phyloP scores from a whole-genome alignment of 1,284 basidiomycete species.

The Laetiporus sulphureus region DNA sequence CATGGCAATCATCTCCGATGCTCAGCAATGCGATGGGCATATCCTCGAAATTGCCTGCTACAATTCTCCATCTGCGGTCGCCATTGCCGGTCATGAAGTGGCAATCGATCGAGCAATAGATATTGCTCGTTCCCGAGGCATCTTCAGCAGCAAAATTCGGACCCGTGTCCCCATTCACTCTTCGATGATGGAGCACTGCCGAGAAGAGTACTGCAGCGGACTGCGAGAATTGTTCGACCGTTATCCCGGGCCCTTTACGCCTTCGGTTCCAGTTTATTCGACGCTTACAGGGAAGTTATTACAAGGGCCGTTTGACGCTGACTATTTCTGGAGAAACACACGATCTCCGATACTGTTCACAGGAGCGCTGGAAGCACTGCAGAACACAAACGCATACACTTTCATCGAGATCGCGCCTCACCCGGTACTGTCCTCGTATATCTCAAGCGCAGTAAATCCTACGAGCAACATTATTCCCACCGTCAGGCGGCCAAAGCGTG shows the following conservation, averaged over 20 bases:
- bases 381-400: slow-evolving; percentile 11
- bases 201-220: slow-evolving; percentile 15
- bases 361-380: slow-evolving; percentile 14
- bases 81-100: slow-evolving; percentile 26
- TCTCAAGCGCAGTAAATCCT: slow-evolving; percentile 15
- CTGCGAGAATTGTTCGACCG: slow-evolving; percentile 23
- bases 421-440: slow-evolving; percentile 28
- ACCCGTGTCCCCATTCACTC: slow-evolving; percentile 31
- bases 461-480: neutral
- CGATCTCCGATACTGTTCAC: slow-evolving; percentile 28
- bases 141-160: slow-evolving; percentile 27
- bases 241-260: slow-evolving; percentile 10
- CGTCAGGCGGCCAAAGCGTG: neutral
- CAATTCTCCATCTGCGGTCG: slow-evolving; percentile 29
- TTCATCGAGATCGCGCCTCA: slow-evolving; percentile 31
- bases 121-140: neutral
- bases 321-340: slow-evolving; percentile 32
- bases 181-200: slow-evolving; percentile 27
- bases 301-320: slow-evolving; percentile 12
- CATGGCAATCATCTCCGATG: slow-evolving; percentile 15
- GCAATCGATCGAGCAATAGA: slow-evolving; percentile 2
- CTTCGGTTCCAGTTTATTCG: slow-evolving; percentile 19
- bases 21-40: slow-evolving; percentile 5
- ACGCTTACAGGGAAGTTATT: slow-evolving; percentile 19
- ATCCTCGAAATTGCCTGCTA: slow-evolving; percentile 31